Base-by-base conservation (phyloP, 1,139 yeast species). In the Candida albicans region DNA sequence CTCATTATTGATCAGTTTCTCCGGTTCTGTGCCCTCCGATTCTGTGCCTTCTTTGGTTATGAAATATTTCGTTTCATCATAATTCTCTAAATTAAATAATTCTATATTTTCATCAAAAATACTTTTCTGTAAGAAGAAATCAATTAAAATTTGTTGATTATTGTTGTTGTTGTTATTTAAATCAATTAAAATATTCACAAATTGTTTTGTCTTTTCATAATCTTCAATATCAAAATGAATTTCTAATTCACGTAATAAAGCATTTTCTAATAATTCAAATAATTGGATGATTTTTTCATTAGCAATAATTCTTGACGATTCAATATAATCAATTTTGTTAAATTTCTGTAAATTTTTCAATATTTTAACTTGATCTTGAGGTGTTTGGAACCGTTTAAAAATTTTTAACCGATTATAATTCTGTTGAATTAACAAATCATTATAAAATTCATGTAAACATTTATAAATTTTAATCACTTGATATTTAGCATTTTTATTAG, bases 241-340 rank as follows among this genome's bases (percentile, higher is more conserved):
- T 45, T 86, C 95, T 52, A 90, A 73, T 53, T 89, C 96, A 39
- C 82, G 67, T 29, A 87, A 59, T 8, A 87, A 74, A 0, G 95
- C 89, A 56, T 78, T 85, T 42, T 86, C 86, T 58, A 88, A 87
- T 32, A 87, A 70, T 55, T 86, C 95, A 39, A 82, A 64, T n/a
- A 84, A 70, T 1, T 85, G 71, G 32, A 72, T 73, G 40, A 84
- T 64, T 51, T 79, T 75, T 40, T 75, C 79, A 29, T 70, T 57
- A 22, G 71, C 71, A 6, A 64, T 57, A 22, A 61, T 57, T 41
- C 70, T 58, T 2, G 70, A 52, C 46, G 65, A 62, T 41, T 64
- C 68, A 40, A 57, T 54, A 52, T 62, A 56, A 62, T 70, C 82
- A 12, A 72, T 62, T 37, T 52, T 56, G 41, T 74, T 71, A 53